These are phyloP conservation scores for Neltuma alba DNA, from an alignment of 306 rosid genomes.

Conservation along the genomic window DNA sequence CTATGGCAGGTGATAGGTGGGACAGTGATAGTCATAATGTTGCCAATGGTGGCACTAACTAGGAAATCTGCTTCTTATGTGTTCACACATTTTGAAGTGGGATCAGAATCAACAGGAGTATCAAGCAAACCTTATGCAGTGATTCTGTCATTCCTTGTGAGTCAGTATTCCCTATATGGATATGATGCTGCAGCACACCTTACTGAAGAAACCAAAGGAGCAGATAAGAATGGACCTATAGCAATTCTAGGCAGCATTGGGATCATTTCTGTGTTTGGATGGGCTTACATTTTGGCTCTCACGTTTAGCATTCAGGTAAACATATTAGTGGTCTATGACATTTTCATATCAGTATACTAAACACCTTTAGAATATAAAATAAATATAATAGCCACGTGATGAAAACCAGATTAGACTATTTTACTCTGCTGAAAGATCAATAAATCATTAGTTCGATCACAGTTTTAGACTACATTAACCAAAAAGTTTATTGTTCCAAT, in stretches of 20 bases:
- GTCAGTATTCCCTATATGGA: constrained; percentile 86
- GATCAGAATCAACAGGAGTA: constrained; percentile 63
- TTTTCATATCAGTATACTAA: neutral
- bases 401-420: neutral
- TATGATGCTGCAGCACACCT: constrained; percentile 95
- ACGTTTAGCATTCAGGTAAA: constrained; percentile 89
- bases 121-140: constrained; percentile 93
- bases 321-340: neutral
- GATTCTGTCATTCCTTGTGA: constrained; percentile 76
- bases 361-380: neutral
- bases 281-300: constrained; percentile 91
- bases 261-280: constrained; percentile 75
- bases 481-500: neutral
- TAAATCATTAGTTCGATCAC: too few species aligned
- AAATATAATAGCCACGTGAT: neutral
- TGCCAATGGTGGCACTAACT: constrained; percentile 74
- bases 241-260: constrained; percentile 83
- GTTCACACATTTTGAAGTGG: constrained; percentile 63
- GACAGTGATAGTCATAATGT: constrained; percentile 64
- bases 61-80: constrained; percentile 77
- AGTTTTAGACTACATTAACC: neutral
- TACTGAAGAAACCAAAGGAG: constrained; percentile 90
- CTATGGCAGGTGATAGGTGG: constrained; percentile 75
- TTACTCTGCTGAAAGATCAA: neutral
- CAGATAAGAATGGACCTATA: constrained; percentile 86